Evolutionary conservation across 495 filamentous ascomycete genomes (phyloP).

Genomic region (Chaetomium fimeti): DNA sequence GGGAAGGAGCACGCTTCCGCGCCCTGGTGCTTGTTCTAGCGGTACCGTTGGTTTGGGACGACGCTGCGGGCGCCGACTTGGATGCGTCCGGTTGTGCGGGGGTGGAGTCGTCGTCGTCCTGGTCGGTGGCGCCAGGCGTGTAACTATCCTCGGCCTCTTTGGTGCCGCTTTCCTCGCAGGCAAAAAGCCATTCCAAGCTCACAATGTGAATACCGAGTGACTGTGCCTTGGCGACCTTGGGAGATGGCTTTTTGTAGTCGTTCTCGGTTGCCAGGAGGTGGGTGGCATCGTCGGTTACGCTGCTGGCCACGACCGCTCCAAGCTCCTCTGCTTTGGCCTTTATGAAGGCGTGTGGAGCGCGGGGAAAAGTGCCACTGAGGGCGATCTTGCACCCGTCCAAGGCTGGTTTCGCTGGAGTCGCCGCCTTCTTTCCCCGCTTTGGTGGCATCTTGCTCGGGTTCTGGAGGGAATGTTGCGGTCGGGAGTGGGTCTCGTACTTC

Average conservation of each 20-base stretch:
- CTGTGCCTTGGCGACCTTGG: slow-evolving; percentile 53
- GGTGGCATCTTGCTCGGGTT: slow-evolving; percentile 29
- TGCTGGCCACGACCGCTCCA: slow-evolving; percentile 50
- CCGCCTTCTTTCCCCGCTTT: slow-evolving; percentile 31
- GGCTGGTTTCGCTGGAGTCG: slow-evolving; percentile 31
- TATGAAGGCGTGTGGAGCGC: slow-evolving; percentile 50
- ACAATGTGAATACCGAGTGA: slow-evolving; percentile 55
- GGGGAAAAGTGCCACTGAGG: slow-evolving; percentile 61
- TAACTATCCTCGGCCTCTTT: slow-evolving; percentile 37
- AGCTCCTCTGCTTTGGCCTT: slow-evolving; percentile 47
- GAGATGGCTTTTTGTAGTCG: slow-evolving; percentile 52
- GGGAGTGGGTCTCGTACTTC: neutral
- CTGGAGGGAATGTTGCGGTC: neutral
- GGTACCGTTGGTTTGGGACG: slow-evolving; percentile 13
- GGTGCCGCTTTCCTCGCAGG: slow-evolving; percentile 46
- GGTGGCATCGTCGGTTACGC: slow-evolving; percentile 53
- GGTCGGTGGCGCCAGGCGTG: slow-evolving; percentile 4
- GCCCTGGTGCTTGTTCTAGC: slow-evolving; percentile 11
- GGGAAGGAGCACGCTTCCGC: slow-evolving; percentile 30
- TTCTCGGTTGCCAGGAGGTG: slow-evolving; percentile 58
- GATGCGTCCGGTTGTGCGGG: slow-evolving; percentile 16
- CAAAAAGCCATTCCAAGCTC: slow-evolving; percentile 60
- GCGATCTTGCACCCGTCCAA: slow-evolving; percentile 52
- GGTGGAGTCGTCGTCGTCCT: slow-evolving; percentile 7
- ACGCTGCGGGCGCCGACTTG: neutral